A percentile compares a stretch with the other conserved stretches of the same genome.
Conservation (phyloP, 257 asterid genomes). For the Nicotiana benthamiana region DNA sequence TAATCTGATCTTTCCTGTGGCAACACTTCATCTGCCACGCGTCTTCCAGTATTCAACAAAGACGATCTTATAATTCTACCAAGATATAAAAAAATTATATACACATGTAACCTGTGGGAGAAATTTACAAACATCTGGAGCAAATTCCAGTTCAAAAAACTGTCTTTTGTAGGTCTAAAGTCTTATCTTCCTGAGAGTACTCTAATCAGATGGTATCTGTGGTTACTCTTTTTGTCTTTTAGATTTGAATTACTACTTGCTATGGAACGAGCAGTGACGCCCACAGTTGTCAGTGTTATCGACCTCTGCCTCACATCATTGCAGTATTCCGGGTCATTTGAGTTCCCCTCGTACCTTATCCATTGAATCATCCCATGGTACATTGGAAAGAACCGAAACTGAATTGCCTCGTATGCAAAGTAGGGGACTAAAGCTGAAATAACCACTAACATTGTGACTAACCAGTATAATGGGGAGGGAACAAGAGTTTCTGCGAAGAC, state of each 20-base stretch:
- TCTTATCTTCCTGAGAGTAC: background rate
- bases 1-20: background rate
- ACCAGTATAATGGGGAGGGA: conserved; percentile 54
- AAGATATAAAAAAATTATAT: conserved; percentile 6
- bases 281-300: conserved; percentile 57
- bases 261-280: conserved; percentile 83
- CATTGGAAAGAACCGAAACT: conserved; percentile 41
- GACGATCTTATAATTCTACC: background rate
- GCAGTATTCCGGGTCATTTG: conserved; percentile 64
- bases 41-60: background rate
- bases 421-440: conserved; percentile 49
- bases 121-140: background rate
- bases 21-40: background rate
- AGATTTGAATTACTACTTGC: conserved; percentile 49
- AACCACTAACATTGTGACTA: conserved; percentile 41
- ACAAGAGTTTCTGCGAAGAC: conserved; percentile 69
- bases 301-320: conserved; percentile 67
- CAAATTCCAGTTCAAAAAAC: background rate
- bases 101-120: background rate
- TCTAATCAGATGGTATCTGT: conserved; percentile 11
- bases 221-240: conserved; percentile 4
- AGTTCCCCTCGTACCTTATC: conserved; percentile 65
- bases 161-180: background rate
- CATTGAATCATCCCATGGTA: conserved; percentile 90
- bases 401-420: conserved; percentile 33